These are phyloP conservation scores for Xylaria curta DNA, from an alignment of 495 filamentous ascomycete species.

Conservation along the genomic window DNA sequence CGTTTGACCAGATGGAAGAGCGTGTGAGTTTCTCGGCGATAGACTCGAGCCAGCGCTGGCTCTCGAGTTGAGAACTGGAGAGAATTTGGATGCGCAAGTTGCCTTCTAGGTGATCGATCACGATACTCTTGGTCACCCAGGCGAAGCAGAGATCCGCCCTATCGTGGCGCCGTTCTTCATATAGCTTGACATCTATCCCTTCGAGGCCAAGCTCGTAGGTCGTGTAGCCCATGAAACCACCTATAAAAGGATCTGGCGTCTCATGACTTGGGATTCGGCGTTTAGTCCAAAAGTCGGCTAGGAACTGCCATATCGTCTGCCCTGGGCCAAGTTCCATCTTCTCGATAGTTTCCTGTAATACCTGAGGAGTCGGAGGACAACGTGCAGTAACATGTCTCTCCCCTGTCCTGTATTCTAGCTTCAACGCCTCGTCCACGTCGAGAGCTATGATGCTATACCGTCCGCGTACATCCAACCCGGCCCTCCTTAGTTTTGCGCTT, in stretches of 20 bases:
- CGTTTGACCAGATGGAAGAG: conserved; percentile 37
- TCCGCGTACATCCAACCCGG: conserved; percentile 58
- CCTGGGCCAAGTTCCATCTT: conserved; percentile 40
- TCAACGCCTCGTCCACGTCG: conserved; percentile 56
- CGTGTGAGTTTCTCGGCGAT: conserved; percentile 40
- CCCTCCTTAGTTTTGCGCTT: conserved; percentile 46
- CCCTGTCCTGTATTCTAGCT: conserved; percentile 60
- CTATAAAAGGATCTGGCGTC: conserved; percentile 72
- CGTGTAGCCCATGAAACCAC: conserved; percentile 88
- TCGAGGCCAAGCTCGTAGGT: conserved; percentile 85
- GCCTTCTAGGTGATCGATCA: conserved; percentile 73
- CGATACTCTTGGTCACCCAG: conserved; percentile 79
- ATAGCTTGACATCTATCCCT: conserved; percentile 57
- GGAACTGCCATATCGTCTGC: conserved; percentile 60
- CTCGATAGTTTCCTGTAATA: conserved; percentile 23
- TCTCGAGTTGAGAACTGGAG: conserved; percentile 41
- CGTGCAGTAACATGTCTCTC: conserved; percentile 44
- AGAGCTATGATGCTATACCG: conserved; percentile 72
- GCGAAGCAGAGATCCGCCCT: conserved; percentile 76
- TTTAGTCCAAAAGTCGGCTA: conserved; percentile 64
- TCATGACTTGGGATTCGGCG: conserved; percentile 46
- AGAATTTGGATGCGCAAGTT: conserved; percentile 71
- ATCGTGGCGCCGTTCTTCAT: conserved; percentile 44
- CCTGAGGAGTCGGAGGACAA: conserved; percentile 7
- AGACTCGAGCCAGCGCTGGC: conserved; percentile 43